These are phyloP conservation scores for Diutina scorzettiae DNA, from an alignment of 1,139 yeast species.

Conservation along the genomic window DNA sequence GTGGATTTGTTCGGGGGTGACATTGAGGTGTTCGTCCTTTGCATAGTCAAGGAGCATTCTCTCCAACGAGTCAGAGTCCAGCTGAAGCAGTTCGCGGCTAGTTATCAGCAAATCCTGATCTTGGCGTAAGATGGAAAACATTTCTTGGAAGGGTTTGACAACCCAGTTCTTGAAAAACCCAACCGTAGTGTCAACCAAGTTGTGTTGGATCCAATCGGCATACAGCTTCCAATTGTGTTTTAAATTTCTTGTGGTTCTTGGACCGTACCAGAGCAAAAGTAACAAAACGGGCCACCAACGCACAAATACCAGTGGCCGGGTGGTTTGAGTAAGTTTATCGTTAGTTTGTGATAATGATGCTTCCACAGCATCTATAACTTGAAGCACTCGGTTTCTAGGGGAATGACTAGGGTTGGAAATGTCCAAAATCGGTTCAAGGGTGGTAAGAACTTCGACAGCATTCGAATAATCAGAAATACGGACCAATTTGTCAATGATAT, in stretches of 20 bases:
- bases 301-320: neutral
- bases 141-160: conserved; percentile 60
- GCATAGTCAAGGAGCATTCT: conserved; percentile 75
- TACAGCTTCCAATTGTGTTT: neutral
- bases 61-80: conserved; percentile 72
- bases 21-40: conserved; percentile 23
- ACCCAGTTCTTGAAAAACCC: conserved; percentile 81
- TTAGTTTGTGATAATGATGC: neutral
- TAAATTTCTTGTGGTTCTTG: neutral
- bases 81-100: conserved; percentile 63
- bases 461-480: neutral
- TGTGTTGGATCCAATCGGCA: conserved; percentile 41
- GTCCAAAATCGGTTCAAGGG: conserved; percentile 1
- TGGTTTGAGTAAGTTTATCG: neutral
- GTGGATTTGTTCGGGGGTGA: conserved; percentile 20
- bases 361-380: neutral
- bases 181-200: conserved; percentile 46
- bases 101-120: conserved; percentile 69
- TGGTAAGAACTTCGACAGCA: neutral
- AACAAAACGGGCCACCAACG: conserved; percentile 4
- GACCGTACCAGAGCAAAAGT: neutral
- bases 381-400: neutral
- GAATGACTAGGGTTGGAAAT: neutral
- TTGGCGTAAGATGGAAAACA: conserved; percentile 69
- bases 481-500: neutral